A percentile compares a stretch with the other conserved stretches of the same genome.
Conservation (phyloP, 1,284 basidiomycete species). For the Fomes fomentarius region DNA sequence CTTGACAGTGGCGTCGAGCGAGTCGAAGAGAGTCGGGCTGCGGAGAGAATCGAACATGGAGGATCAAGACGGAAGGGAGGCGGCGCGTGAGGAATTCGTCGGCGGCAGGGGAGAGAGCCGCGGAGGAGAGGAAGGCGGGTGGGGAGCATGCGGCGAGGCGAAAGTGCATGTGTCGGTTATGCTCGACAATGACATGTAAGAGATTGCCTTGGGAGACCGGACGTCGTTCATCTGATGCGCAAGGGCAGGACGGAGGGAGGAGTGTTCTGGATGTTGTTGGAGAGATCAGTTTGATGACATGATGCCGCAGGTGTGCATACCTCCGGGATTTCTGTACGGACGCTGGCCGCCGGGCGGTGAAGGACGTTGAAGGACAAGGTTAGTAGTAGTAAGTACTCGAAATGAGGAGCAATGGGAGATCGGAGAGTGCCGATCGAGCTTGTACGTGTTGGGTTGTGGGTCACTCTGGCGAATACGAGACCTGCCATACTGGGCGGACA, state of each 20-base stretch:
- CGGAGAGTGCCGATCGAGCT: conserved; percentile 1
- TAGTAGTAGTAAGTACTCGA: neutral
- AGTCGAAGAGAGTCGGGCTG: conserved; percentile 5
- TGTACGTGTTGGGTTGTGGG: conserved; percentile 11
- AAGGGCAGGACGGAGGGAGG: neutral
- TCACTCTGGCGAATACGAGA: conserved; percentile 5
- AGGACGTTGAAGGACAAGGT: neutral
- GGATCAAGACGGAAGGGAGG: conserved; percentile 8
- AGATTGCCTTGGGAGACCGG: conserved; percentile 4
- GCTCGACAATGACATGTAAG: conserved; percentile 2
- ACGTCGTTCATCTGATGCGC: conserved; percentile 15
- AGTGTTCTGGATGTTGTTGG: conserved; percentile 1
- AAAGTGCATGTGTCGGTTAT: neutral
- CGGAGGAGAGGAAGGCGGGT: neutral
- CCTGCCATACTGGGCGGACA: conserved; percentile 18
- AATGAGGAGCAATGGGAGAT: conserved; percentile 20
- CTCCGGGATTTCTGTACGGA: too few species aligned
- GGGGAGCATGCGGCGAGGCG: neutral
- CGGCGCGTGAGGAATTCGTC: neutral
- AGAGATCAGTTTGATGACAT: conserved; percentile 5
- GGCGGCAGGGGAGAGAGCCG: neutral
- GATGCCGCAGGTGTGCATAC: too few species aligned
- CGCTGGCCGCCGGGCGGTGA: too few species aligned
- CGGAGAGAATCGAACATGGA: conserved; percentile 1
- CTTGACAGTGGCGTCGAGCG: conserved; percentile 9